A percentile compares a stretch with the other conserved stretches of the same genome.
Evolutionary conservation across 768 basidiomycete species (phyloP).

Genomic region (Hysterangium stoloniferum): DNA sequence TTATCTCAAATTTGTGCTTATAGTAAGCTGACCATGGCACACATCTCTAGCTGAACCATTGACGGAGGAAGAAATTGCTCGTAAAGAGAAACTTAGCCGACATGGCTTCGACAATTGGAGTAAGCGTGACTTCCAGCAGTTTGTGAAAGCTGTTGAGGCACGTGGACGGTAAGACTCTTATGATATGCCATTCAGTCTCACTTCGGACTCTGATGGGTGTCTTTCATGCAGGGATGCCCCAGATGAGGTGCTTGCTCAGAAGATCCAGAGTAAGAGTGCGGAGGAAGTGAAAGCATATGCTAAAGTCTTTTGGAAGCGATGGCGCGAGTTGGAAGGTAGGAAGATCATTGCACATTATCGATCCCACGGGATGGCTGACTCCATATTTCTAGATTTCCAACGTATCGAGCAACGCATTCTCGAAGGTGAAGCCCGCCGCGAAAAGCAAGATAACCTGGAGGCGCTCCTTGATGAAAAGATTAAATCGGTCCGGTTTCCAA

Average conservation of each 20-base stretch:
- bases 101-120: constrained; percentile 88
- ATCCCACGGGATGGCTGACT: neutral
- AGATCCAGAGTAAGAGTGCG: constrained; percentile 76
- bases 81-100: constrained; percentile 70
- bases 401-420: constrained; percentile 77
- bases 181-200: too few species aligned
- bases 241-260: constrained; percentile 62
- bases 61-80: constrained; percentile 75
- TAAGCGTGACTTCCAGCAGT: constrained; percentile 88
- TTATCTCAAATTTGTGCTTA: constrained; percentile 5
- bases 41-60: constrained; percentile 66
- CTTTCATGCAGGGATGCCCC: constrained; percentile 48
- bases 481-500: constrained; percentile 74
- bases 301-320: constrained; percentile 80
- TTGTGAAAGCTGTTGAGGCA: constrained; percentile 68
- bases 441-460: constrained; percentile 78
- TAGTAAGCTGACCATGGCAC: neutral
- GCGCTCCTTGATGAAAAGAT: constrained; percentile 78
- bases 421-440: constrained; percentile 85
- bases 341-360: neutral
- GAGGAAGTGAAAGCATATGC: constrained; percentile 78
- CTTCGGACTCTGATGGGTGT: neutral
- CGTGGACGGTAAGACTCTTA: constrained; percentile 64
- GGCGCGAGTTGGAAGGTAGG: constrained; percentile 75
- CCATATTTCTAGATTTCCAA: constrained; percentile 52